Conservation (phyloP, 176 grass and related monocot genomes). For the Luzula sylvatica region DNA sequence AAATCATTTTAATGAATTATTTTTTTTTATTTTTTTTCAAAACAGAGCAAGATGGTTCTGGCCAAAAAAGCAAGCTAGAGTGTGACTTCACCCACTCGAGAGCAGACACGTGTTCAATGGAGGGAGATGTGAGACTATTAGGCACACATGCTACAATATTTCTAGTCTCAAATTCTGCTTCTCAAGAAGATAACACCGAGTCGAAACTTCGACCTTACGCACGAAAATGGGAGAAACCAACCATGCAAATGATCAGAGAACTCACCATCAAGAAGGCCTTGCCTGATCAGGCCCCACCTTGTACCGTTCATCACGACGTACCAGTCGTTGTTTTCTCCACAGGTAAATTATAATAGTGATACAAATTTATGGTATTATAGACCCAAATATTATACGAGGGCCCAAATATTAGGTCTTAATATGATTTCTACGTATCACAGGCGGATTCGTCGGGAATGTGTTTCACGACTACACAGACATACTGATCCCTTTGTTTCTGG, state of each 20-base stretch:
- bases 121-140: constrained; percentile 30
- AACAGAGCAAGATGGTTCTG: neutral
- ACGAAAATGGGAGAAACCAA: constrained; percentile 31
- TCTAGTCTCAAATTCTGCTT: constrained; percentile 4
- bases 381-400: too few relatives aligned
- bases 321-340: constrained; percentile 30
- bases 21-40: neutral
- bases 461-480: constrained; percentile 36
- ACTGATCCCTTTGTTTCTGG: constrained; percentile 29
- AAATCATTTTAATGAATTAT: too few relatives aligned
- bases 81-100: constrained; percentile 30
- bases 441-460: constrained; percentile 27
- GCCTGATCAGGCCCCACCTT: constrained; percentile 15
- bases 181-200: neutral
- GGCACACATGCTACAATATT: constrained; percentile 16
- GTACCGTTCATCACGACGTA: constrained; percentile 20
- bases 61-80: constrained; percentile 3
- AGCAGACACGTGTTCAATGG: constrained; percentile 28
- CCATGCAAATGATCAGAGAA: constrained; percentile 30
- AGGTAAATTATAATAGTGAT: too few relatives aligned
- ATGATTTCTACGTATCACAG: neutral
- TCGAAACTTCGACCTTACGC: constrained; percentile 30
- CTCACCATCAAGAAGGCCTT: constrained; percentile 14
- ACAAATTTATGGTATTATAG: too few relatives aligned
- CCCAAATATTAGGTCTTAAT: neutral